Evolutionary conservation across 768 basidiomycete species (phyloP), one percentile per base, ranked within the genome.

Genomic region (Leccinum sublutescens): DNA sequence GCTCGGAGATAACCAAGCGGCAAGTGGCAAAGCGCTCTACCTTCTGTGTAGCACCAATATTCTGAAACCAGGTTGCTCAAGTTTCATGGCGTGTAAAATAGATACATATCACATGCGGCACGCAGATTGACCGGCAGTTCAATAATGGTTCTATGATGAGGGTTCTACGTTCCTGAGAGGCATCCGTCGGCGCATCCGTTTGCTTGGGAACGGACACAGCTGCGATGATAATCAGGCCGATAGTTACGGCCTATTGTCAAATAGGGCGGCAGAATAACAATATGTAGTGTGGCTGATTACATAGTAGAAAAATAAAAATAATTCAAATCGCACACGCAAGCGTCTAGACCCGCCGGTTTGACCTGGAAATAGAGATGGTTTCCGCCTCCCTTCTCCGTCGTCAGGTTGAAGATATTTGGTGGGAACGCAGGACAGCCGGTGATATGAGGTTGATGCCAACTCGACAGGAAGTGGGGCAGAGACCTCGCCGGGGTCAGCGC

Each of bases 151-250:
- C 50, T 25, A 2, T 12, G 25, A 52, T 52, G 50, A 43, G 17
- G 33, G 31, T 33, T 17, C 45, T 45, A 45, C 43, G 43, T 45
- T 45, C 43, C 62, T 43, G 49, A 40, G 40, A 11, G 11, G 11
- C 6, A 4, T 34, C 43, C 9, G 31, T 19, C 11, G 50, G 14
- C 9, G 34, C 49, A 43, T 40, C 54, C 21, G 33, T 54, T 57
- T 40, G 21, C 49, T 36, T 64, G 40, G 43, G 40, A 54, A 53
- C n/a, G 8, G 14, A n/a, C 38, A 57, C 58, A 21, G 38, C n/a
- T 53, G 34, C 15, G 51, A 38, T 36, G 25, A 38, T 64, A 38
- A 36, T 27, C 50, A 48, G 50, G 45, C 56, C 57, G 56, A 21
- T n/a, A 11, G 25, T 17, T 36, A 56, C 50, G 49, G 17, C 4